Base-by-base conservation (phyloP, 2,329 filamentous ascomycete species). In the Aspergillus neoniger region DNA sequence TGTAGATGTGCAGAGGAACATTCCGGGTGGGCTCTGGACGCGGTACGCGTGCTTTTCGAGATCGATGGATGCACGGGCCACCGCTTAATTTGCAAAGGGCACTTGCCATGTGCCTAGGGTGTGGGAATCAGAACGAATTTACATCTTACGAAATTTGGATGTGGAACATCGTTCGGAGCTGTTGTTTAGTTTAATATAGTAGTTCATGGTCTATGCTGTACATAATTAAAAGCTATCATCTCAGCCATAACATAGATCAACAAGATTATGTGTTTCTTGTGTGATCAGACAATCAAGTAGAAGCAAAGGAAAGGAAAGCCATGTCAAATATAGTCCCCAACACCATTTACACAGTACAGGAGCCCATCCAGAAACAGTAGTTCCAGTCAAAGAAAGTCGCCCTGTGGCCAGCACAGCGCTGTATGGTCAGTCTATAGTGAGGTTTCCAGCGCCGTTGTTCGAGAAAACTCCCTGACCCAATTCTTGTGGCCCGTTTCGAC, bases 51-150 rank as follows among this genome's bases (percentile, higher is more conserved):
- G 30, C 55, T 32, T 38, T 25, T 23, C 50, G 57, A 48, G 54
- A 23, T 43, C 10, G 41, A 55, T 38, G 32, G 38, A 47, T 36
- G 70, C 72, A 76, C 74, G 67, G 73, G 69, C 74, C 69, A 71
- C 67, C 60, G 64, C 67, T 73, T 75, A 74, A 74, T 67, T 23
- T 30, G 15, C 21, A 49, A 23, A 28, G 23, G 15, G 25, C 10
- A 28, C 12, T 28, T 28, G 23, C 5, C 12, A 28, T 48, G 12
- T 5, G 5, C 2, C 12, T 48, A 21, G 21, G 14, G 1, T 15
- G 12, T 6, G 44, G 44, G 12, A 19, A 30, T 43, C 21, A 17
- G 5, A 52, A 23, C 4, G n/a, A 19, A 50, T 32, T 7, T n/a
- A 10, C 23, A 23, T 23, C 21, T 21, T 4, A 21, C 21, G 21